Conservation (phyloP, 2,329 filamentous ascomycete species). For the Sporothrix schenckii region DNA sequence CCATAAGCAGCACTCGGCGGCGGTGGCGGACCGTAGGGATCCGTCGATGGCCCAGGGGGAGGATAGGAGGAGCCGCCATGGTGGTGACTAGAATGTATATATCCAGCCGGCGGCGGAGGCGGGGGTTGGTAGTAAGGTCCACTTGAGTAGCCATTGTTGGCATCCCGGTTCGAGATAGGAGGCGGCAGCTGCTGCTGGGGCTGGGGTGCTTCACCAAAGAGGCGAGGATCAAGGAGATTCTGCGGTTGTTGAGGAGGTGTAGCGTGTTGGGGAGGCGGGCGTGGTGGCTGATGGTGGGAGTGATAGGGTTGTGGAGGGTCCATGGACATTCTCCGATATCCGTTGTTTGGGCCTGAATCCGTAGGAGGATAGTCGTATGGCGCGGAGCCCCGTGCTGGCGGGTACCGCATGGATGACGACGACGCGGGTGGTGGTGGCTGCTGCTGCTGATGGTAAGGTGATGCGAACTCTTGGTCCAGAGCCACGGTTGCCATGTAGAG, state of each 20-base stretch:
- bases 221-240: constrained; percentile 34
- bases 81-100: constrained; percentile 27
- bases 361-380: constrained; percentile 26
- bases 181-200: constrained; percentile 25
- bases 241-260: constrained; percentile 21
- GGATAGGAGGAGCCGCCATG: constrained; percentile 16
- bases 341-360: neutral
- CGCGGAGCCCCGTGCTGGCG: constrained; percentile 26
- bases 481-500: constrained; percentile 34
- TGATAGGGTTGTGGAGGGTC: constrained; percentile 30
- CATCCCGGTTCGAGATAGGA: neutral
- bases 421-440: constrained; percentile 3
- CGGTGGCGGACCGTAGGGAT: constrained; percentile 26
- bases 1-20: constrained; percentile 26
- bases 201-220: constrained; percentile 34
- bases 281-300: constrained; percentile 16
- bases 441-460: constrained; percentile 21
- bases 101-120: neutral
- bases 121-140: constrained; percentile 4
- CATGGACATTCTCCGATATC: constrained; percentile 31
- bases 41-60: constrained; percentile 14
- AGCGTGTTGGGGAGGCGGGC: constrained; percentile 14
- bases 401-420: constrained; percentile 23
- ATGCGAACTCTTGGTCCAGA: constrained; percentile 28
- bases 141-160: constrained; percentile 13